These are phyloP conservation scores for Centaurea solstitialis DNA, from an alignment of 129 eudicot genomes.

Conservation along the genomic window DNA sequence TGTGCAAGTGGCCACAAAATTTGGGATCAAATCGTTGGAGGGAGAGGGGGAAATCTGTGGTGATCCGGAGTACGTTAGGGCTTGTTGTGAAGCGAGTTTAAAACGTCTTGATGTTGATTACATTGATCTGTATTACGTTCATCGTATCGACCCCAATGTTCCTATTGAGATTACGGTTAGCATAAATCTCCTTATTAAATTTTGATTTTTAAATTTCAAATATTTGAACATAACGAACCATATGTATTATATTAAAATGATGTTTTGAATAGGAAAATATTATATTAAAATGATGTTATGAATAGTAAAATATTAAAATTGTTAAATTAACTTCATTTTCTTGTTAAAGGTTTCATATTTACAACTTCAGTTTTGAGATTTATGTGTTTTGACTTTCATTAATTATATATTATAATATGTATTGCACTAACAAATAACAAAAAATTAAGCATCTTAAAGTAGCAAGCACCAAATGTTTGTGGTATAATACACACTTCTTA, in stretches of 20 bases:
- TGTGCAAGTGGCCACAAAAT: conserved; percentile 29
- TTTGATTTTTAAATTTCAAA: too few species aligned
- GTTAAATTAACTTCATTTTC: neutral
- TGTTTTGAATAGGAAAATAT: too few species aligned
- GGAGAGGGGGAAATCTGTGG: conserved; percentile 22
- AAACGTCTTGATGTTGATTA: conserved; percentile 45
- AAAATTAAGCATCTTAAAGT: too few species aligned
- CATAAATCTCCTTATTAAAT: too few species aligned
- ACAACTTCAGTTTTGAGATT: neutral
- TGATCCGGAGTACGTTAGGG: conserved; percentile 46
- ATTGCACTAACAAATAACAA: too few species aligned
- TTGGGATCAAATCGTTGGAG: conserved; percentile 39
- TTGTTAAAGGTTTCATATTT: neutral
- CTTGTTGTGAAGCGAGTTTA: conserved; percentile 46
- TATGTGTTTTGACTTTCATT: neutral
- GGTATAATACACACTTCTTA: too few species aligned
- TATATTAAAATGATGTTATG: too few species aligned
- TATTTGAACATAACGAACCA: too few species aligned
- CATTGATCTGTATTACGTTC: conserved; percentile 44
- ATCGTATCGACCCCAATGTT: conserved; percentile 37
- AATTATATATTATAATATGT: too few species aligned
- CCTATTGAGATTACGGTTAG: conserved; percentile 52
- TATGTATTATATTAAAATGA: too few species aligned
- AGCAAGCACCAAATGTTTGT: too few species aligned
- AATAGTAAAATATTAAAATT: too few species aligned